Evolutionary conservation across 2,329 filamentous ascomycete species (phyloP).

Genomic region (Colletotrichum sp.): DNA sequence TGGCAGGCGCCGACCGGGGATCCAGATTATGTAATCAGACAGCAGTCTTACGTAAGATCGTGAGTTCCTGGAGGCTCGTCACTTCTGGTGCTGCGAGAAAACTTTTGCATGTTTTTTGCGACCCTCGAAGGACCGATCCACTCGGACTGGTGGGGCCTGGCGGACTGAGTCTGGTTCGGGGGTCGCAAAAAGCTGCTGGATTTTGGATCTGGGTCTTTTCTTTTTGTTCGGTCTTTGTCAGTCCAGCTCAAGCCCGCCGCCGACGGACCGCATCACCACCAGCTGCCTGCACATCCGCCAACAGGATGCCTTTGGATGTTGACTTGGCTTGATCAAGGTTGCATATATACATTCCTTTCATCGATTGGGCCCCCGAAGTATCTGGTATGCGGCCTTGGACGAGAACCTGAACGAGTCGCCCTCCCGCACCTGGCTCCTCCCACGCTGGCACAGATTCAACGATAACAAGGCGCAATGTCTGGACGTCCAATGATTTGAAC

Average conservation of each 20-base stretch:
- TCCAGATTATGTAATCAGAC: not conserved
- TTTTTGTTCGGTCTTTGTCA: not conserved
- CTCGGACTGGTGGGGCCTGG: not conserved
- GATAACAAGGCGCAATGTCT: not conserved
- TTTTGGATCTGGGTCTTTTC: not conserved
- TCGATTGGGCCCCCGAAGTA: not conserved
- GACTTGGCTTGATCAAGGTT: not conserved
- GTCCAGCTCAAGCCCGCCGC: not conserved
- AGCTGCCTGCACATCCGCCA: not conserved
- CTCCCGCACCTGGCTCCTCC: not conserved
- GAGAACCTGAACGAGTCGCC: not conserved
- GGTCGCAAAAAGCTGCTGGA: not conserved
- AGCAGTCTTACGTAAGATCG: not conserved
- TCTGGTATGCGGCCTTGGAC: not conserved
- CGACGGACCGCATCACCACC: not conserved
- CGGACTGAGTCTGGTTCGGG: not conserved
- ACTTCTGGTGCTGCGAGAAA: not conserved
- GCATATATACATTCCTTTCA: not conserved
- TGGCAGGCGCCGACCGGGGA: not conserved
- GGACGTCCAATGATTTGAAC: fast-evolving
- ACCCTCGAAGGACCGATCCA: not conserved
- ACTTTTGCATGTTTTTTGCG: not conserved
- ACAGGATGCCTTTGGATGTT: not conserved
- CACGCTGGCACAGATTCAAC: not conserved
- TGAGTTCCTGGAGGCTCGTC: not conserved